Base-by-base conservation (phyloP, 2,329 filamentous ascomycete genomes). In the Raffaelea arxii region DNA sequence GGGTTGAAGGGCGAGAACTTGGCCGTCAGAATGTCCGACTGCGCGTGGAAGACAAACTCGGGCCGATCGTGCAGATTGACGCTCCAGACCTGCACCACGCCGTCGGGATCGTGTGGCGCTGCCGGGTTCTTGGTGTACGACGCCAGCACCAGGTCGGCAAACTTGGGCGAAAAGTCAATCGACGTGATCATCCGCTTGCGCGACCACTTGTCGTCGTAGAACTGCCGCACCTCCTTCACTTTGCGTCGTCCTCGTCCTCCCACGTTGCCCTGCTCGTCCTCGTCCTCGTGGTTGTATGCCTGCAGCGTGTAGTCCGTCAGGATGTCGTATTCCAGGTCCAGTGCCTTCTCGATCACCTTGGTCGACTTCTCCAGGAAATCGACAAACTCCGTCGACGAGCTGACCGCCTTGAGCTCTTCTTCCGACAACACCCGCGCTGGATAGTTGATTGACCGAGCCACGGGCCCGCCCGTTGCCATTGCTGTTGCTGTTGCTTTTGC, bases 1-100 rank as follows among this genome's bases (percentile, higher is more conserved):
- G 91, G 91, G 62, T 98, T 92, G 61, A 96, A 96, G 0, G 92
- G 92, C n/a, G 92, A 97, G 67, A 98, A 98, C 55, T 92, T 94
- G 53, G 92, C 92, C 1, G 90, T 86, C 14, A 98, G 75, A 45
- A 98, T 88, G 65, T 98, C 92, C 39, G 90, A 96, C 51, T 94
- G 91, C 10, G 91, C 90, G 58, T 95, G 90, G 63, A 98, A 96
- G 48, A 94, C 83, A 65, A 95, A 97, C 71, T 98, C 92, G 1
- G 92, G 89, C 25, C 92, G 81, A 55, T 92, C 87, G 56, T 94
- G 90, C 62, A 97, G 82, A 64, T 97, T 90, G 59, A 89, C 76
- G 61, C 96, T 98, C 94, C 94, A 98, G 27, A 98, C 84, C 62
- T 96, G 90, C 25, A 98, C 83, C 38, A 98, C 75, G 23, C 92